Conservation (phyloP, 225 moss, liverwort and hornwort genomes). For the Takakia lepidozioides region DNA sequence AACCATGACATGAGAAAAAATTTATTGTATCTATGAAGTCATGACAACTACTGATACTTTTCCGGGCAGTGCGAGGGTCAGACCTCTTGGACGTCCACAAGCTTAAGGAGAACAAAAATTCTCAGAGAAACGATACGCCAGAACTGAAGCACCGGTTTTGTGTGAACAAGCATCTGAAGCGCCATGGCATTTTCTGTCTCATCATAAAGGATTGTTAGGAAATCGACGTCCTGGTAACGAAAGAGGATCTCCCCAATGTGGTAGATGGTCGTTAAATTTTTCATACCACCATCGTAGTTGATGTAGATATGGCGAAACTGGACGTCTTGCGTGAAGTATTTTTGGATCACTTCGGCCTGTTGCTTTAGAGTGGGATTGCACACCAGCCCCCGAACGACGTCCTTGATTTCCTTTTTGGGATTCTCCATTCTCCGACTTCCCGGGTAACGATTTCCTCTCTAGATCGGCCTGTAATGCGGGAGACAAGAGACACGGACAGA, state of each 20-base stretch:
- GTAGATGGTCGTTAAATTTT: slow-evolving; percentile 13
- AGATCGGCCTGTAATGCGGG: too few relatives aligned
- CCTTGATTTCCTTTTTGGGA: slow-evolving; percentile 24
- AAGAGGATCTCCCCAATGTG: slow-evolving; percentile 23
- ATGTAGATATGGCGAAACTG: slow-evolving; percentile 29
- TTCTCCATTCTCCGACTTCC: slow-evolving; percentile 23
- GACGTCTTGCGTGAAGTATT: slow-evolving; percentile 18
- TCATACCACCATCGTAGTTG: slow-evolving; percentile 6
- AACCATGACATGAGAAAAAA: too few relatives aligned
- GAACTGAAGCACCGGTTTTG: slow-evolving; percentile 15
- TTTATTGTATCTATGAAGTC: too few relatives aligned
- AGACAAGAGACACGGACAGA: too few relatives aligned
- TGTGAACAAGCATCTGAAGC: slow-evolving; percentile 22
- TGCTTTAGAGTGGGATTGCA: slow-evolving; percentile 19
- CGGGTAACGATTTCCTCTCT: too few relatives aligned
- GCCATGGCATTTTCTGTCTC: slow-evolving; percentile 12
- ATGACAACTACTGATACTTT: too few relatives aligned
- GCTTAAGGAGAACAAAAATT: slow-evolving; percentile 22
- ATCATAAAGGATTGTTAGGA: slow-evolving; percentile 24
- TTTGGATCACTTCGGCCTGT: slow-evolving; percentile 13
- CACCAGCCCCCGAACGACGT: slow-evolving; percentile 20
- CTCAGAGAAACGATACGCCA: slow-evolving; percentile 19
- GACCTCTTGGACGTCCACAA: too few relatives aligned
- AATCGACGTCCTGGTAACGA: slow-evolving; percentile 30
- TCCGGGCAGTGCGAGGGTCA: too few relatives aligned